Conservation (phyloP, 495 filamentous ascomycete species). For the Aspergillus wentii region DNA sequence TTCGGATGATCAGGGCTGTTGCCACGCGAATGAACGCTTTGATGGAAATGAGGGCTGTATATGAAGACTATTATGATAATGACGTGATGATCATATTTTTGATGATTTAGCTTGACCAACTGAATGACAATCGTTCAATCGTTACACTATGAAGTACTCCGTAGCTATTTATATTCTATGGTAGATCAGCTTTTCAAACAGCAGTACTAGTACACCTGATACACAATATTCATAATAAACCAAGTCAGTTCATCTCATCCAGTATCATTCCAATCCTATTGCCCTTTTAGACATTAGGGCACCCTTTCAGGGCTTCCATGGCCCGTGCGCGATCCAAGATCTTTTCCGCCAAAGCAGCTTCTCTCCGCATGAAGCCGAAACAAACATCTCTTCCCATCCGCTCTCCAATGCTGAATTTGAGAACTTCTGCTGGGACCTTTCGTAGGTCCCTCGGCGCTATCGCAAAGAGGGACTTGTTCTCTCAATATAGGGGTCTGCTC, state of each 20-base stretch:
- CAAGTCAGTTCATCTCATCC: background rate
- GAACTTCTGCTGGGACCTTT: constrained; percentile 12
- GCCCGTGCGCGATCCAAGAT: constrained; percentile 24
- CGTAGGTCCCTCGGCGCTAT: constrained; percentile 13
- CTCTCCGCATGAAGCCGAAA: background rate
- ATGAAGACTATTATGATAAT: constrained; percentile 27
- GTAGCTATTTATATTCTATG: too few relatives aligned
- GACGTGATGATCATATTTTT: constrained; percentile 36
- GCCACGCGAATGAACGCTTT: constrained; percentile 1
- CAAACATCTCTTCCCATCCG: constrained; percentile 1
- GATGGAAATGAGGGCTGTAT: constrained; percentile 12
- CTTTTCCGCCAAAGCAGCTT: constrained; percentile 22
- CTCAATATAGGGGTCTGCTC: constrained; percentile 42
- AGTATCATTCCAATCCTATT: background rate
- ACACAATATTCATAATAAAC: too few relatives aligned
- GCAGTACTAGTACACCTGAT: too few relatives aligned
- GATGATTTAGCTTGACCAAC: constrained; percentile 9
- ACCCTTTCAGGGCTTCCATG: constrained; percentile 17
- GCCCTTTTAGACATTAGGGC: constrained; percentile 13
- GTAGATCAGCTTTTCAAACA: too few relatives aligned
- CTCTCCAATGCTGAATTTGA: constrained; percentile 24
- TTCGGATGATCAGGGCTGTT: constrained; percentile 3
- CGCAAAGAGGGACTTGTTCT: constrained; percentile 4
- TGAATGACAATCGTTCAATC: constrained; percentile 11
- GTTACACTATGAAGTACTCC: background rate